phyloP scores from a whole-genome alignment of 78 protist genomes.

The Emiliania huxleyi region DNA sequence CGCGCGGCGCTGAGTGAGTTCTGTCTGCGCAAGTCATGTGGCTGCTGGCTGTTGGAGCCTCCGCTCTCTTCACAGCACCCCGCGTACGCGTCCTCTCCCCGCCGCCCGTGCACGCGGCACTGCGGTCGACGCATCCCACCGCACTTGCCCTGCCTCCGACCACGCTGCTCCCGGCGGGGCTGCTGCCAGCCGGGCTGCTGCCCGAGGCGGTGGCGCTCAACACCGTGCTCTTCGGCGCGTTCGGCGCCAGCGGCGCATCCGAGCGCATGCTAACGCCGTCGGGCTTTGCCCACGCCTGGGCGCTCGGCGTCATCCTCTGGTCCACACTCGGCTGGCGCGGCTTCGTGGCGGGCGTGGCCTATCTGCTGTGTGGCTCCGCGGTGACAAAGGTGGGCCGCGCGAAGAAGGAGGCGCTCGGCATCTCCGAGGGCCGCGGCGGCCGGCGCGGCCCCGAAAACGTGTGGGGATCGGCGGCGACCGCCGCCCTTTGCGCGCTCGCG shows the following conservation, averaged over 20 bases:
- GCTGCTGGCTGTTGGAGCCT: too few relatives aligned
- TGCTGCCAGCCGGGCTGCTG: not conserved
- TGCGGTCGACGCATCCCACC: too few relatives aligned
- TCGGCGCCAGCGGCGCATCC: not conserved
- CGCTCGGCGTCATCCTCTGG: constrained; percentile 33
- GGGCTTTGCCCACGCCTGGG: constrained; percentile 30
- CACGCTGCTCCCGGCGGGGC: not conserved
- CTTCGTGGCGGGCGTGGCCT: not conserved
- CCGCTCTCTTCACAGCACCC: too few relatives aligned
- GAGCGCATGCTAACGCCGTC: not conserved
- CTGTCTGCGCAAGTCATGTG: too few relatives aligned
- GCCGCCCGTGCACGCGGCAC: too few relatives aligned
- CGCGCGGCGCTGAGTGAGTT: too few relatives aligned
- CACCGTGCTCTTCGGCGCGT: not conserved
- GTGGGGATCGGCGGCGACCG: constrained; percentile 44
- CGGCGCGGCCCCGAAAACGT: constrained; percentile 43
- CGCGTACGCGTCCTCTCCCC: too few relatives aligned
- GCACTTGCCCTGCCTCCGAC: too few relatives aligned
- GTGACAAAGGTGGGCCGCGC: constrained; percentile 14
- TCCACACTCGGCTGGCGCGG: constrained; percentile 18
- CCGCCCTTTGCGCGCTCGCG: constrained; percentile 4
- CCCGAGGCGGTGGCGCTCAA: not conserved
- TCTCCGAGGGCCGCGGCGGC: constrained; percentile 43
- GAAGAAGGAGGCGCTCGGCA: constrained; percentile 21
- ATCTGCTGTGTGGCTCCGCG: not conserved